Evolutionary conservation across 73 alveolate genomes (phyloP), one percentile per base, ranked within the genome.

Genomic region (Halteria grandinella): DNA sequence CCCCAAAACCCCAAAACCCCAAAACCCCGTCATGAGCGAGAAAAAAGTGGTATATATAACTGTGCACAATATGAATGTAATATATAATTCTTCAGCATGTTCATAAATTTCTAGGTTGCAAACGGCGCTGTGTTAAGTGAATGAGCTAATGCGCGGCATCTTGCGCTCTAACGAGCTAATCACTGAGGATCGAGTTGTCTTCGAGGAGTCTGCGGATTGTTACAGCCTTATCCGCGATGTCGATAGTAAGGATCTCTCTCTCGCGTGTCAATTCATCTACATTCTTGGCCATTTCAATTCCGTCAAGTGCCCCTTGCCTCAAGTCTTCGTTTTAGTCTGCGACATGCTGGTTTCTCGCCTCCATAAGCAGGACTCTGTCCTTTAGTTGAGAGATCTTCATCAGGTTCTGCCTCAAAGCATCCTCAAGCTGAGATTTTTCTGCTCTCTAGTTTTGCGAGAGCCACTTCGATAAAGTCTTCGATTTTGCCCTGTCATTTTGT

Each of bases 241-340:
- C 87, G 10, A 75, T 79, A 28, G 79, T 75, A 2, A 75, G 53
- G 36, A 45, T 59, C 34, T 75, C 87, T 27, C 87, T 55, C 12
- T 75, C 87, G 1, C 79, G 36, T 10, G 37, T 44, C 25, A 75
- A 36, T 8, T 58, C 87, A 34, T 55, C 69, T 1, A 75, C 66
- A 12, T 17, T 23, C 48, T 75, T 48, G 10, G 87, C 87, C 75
- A 75, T 75, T 31, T 75, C 87, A 4, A 75, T 51, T 11, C 87
- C 87, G 28, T 75, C 87, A 20, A 75, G 45, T 24, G 87, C 87
- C 0, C 77, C 71, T 8, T 23, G 11, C 32, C 87, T 5, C 45
- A 75, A 31, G 39, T 75, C 87, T 29, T 75, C 87, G 33, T 75
- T 75, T 39, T 75, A 39, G 18, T 75, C 87, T 29, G 73, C 78